Evolutionary conservation across 805 yeast species (phyloP).

Genomic region (Saccharomyces mikatae): DNA sequence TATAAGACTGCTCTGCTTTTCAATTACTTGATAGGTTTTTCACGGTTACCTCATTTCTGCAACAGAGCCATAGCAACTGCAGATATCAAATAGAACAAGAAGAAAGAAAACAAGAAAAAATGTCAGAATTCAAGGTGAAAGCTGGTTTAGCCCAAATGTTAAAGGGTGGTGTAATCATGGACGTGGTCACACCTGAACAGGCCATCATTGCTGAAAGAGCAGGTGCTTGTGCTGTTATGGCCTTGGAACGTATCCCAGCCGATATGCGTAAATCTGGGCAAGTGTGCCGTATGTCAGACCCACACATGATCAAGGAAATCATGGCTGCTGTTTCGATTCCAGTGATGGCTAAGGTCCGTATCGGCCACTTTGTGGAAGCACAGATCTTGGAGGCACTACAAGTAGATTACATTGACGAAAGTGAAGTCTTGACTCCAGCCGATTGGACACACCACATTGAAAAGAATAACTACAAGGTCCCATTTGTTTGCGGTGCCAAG

Average conservation of each 20-base stretch:
- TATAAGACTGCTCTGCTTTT: neutral
- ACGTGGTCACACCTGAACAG: constrained; percentile 72
- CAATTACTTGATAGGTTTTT: neutral
- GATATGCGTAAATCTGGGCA: constrained; percentile 77
- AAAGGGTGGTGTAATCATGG: constrained; percentile 70
- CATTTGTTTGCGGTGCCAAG: constrained; percentile 80
- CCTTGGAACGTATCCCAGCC: constrained; percentile 76
- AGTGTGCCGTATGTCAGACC: constrained; percentile 83
- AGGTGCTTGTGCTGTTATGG: constrained; percentile 89
- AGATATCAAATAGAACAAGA: neutral
- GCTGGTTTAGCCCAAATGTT: constrained; percentile 82
- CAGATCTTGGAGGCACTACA: constrained; percentile 64
- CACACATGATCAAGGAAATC: constrained; percentile 65
- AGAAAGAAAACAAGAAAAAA: constrained; percentile 2
- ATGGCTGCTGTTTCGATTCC: constrained; percentile 59
- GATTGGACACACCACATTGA: constrained; percentile 58
- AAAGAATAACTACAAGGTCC: constrained; percentile 54
- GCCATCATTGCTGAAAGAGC: constrained; percentile 74
- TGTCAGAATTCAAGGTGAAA: constrained; percentile 43
- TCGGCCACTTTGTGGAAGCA: constrained; percentile 79
- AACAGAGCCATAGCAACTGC: neutral
- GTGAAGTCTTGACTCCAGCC: constrained; percentile 79
- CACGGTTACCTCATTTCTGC: neutral
- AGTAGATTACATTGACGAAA: constrained; percentile 75
- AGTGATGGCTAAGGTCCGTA: constrained; percentile 81